Base-by-base conservation (phyloP, 2,329 filamentous ascomycete species). In the Endothia cerciana region DNA sequence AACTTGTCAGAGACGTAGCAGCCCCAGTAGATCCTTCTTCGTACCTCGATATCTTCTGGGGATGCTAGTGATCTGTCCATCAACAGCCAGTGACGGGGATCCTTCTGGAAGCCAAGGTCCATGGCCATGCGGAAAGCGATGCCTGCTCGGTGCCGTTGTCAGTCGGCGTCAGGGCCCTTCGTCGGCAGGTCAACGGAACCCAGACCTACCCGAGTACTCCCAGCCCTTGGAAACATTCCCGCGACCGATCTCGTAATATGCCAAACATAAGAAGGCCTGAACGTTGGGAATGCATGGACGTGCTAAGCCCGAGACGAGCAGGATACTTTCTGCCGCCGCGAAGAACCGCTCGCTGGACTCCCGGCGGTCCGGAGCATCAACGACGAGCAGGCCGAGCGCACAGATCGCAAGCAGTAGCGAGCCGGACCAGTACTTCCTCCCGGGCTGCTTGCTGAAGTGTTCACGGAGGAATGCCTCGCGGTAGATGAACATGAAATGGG, bases 401-500 rank as follows among this genome's bases (percentile, higher is more conserved):
- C 72, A 74, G 1, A 75, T 66, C 0, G 71, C 68, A 0, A 74
- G 65, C 0, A 75, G 43, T 1, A 75, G 38, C 0, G 71, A 65
- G 1, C 66, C 65, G 1, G 73, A 75, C 73, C 73, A 75, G 61
- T 74, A 74, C 53, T 71, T 75, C 22, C 22, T 49, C 8, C 45
- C 11, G 6, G 22, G 22, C 45, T 22, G 22, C 45, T 4, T 15
- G 45, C 45, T 25, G 30, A 72, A 71, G 30, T 75, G 70, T n/a
- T 73, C 72, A 10, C 61, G 57, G 1, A 75, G 62, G n/a, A 75
- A 74, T 0, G 71, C 72, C 28, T 74, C 73, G 0, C 73, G 71
- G 36, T 75, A 75, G 2, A 75, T 71, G 53, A 75, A 75, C 71
- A 74, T 74, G 67, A 74, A 74, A n/a, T 75, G 70, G 4, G 73